These are phyloP conservation scores for Pythium vanterpoolii DNA, from an alignment of 352 stramenopile genomes.

Conservation along the genomic window DNA sequence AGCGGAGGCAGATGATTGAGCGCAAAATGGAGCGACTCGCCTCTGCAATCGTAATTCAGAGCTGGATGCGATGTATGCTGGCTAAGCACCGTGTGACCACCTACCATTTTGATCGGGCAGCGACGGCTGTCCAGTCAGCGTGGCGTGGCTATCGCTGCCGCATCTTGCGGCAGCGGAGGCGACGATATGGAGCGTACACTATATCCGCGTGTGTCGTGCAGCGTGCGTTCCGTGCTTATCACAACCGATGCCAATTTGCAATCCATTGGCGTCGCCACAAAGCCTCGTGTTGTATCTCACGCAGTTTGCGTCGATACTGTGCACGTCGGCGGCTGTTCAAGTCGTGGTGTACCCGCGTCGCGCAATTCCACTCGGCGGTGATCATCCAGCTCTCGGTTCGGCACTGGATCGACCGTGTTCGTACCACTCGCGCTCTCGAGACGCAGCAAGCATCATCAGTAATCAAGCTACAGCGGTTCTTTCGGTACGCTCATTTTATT, in stretches of 20 bases:
- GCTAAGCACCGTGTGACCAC: constrained; percentile 24
- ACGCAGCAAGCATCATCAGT: constrained; percentile 21
- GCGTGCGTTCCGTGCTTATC: constrained; percentile 33
- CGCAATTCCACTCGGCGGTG: constrained; percentile 51
- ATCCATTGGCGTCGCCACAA: constrained; percentile 27
- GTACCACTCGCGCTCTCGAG: constrained; percentile 4
- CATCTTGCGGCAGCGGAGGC: constrained; percentile 35
- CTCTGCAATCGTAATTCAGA: constrained; percentile 48
- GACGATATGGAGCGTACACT: constrained; percentile 36
- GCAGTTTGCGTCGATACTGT: constrained; percentile 33
- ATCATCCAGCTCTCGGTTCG: constrained; percentile 55
- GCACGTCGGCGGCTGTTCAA: constrained; percentile 31
- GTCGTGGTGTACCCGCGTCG: constrained; percentile 39
- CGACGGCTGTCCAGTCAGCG: constrained; percentile 33
- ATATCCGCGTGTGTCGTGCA: constrained; percentile 33
- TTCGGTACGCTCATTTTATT: constrained; percentile 39
- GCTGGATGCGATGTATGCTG: constrained; percentile 35
- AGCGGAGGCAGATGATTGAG: constrained; percentile 16
- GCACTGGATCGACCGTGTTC: constrained; percentile 27
- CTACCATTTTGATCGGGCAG: constrained; percentile 28
- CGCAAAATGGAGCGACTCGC: constrained; percentile 38
- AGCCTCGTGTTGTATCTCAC: constrained; percentile 39
- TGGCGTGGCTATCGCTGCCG: constrained; percentile 57
- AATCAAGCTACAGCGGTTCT: constrained; percentile 41
- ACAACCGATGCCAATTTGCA: constrained; percentile 33